phyloP scores from a whole-genome alignment of 805 yeast species.

The Yamadazyma endophytica region DNA sequence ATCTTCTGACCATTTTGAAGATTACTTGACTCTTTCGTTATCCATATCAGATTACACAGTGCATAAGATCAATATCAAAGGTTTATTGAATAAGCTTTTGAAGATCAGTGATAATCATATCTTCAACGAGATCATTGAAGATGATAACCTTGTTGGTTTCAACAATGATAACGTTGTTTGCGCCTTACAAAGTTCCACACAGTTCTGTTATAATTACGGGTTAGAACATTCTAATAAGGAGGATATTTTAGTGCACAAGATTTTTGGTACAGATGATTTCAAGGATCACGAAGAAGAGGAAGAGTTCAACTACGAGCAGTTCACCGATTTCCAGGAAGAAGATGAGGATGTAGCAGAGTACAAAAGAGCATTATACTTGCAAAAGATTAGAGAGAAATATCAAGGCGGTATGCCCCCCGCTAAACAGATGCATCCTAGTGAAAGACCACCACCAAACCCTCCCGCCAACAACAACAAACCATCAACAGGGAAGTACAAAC shows the following conservation, averaged over 20 bases:
- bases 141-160: conserved; percentile 8
- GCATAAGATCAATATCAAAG: conserved; percentile 28
- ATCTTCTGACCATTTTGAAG: conserved; percentile 11
- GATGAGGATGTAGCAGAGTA: conserved; percentile 8
- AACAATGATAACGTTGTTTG: conserved; percentile 28
- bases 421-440: conserved; percentile 1
- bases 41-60: conserved; percentile 37
- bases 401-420: conserved; percentile 1
- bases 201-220: conserved; percentile 29
- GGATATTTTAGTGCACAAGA: conserved; percentile 2
- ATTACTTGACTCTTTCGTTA: conserved; percentile 29
- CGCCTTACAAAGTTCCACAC: conserved; percentile 23
- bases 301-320: conserved; percentile 8
- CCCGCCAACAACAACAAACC: not conserved
- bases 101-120: conserved; percentile 3
- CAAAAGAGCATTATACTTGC: conserved; percentile 8
- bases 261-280: conserved; percentile 5
- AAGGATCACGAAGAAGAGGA: conserved; percentile 6
- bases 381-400: conserved; percentile 4
- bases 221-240: conserved; percentile 2
- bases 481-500: not conserved
- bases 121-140: conserved; percentile 6
- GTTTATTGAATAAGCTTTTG: conserved; percentile 22
- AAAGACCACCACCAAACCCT: conserved; percentile 2
- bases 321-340: conserved; percentile 8